Base-by-base conservation (phyloP, 1,284 basidiomycete species). In the Peniophora sp. region DNA sequence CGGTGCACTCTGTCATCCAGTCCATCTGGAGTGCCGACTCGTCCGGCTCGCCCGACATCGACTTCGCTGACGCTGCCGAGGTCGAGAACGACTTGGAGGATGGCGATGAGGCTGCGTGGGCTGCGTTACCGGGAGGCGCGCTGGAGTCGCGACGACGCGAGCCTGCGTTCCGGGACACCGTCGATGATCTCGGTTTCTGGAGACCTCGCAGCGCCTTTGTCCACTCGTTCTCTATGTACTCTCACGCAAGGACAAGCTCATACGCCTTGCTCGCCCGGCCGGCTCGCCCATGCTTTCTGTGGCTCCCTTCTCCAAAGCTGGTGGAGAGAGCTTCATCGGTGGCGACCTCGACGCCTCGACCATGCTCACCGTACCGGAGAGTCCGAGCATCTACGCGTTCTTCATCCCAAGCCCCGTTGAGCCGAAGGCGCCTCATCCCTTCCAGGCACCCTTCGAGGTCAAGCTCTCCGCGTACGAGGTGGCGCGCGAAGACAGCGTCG, bases 311-410 rank as follows among this genome's bases (percentile, higher is more conserved):
- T 72, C 76, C 55, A 67, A 73, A 32, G 70, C 68, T 39, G 81
- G 80, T 63, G 72, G 77, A 49, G 68, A 70, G 44, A 73, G 70
- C 58, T 65, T 68, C 55, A 67, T 69, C 37, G 76, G 79, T 51
- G 70, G 68, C 52, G 81, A 81, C 22, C 70, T 75, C 1, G 66
- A 71, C 23, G 81, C 80, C 24, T 78, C 82, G 34, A 70, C 74
- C 54, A 85, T 87, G 83, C 82, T 83, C 55, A 87, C 84, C 8
- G 84, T 85, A 22, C 77, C 85, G 47, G 84, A 87, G 60, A 76
- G 76, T 50, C 68, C 52, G 9, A 41, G 46, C 22, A 50, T 52
- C 8, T 51, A 76, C 56, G 71, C 74, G 18, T 80, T 75, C 55
- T 78, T 74, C 57, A 64, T 80, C 47, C 68, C 68, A 48, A 74